These are phyloP conservation scores for Wickerhamomyces sp. DNA, from an alignment of 1,139 yeast genomes.

Conservation along the genomic window DNA sequence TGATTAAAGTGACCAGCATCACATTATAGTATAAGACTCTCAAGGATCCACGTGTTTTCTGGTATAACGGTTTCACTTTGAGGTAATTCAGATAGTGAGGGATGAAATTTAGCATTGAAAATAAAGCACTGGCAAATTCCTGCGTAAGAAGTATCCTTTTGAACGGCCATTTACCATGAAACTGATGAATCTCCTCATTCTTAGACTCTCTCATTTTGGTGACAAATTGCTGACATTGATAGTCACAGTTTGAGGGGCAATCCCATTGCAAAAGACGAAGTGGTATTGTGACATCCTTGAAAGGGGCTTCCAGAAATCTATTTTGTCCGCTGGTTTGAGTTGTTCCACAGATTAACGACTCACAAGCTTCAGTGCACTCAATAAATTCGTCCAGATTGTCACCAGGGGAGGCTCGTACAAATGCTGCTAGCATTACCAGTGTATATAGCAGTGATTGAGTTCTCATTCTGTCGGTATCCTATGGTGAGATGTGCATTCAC, in stretches of 20 bases:
- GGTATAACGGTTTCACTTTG: conserved; percentile 27
- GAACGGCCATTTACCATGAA: conserved; percentile 98
- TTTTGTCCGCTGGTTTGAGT: conserved; percentile 21
- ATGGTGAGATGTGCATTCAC: too few relatives aligned
- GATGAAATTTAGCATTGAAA: conserved; percentile 71
- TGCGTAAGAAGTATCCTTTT: conserved; percentile 68
- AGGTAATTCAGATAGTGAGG: conserved; percentile 66
- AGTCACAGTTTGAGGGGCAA: conserved; percentile 82
- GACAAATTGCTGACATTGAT: conserved; percentile 77
- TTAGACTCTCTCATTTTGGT: conserved; percentile 47
- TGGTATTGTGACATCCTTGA: conserved; percentile 21
- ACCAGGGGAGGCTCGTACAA: conserved; percentile 57
- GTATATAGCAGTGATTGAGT: not conserved
- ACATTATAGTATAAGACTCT: conserved; percentile 37
- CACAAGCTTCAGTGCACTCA: conserved; percentile 62
- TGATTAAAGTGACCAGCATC: conserved; percentile 46
- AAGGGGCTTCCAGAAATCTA: conserved; percentile 29
- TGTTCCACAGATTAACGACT: conserved; percentile 30
- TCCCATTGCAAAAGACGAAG: conserved; percentile 64
- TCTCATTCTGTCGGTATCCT: not conserved
- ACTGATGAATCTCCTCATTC: conserved; percentile 61
- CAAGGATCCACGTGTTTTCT: conserved; percentile 16
- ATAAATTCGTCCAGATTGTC: conserved; percentile 69
- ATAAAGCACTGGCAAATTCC: conserved; percentile 76
- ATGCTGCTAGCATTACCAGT: not conserved